These are phyloP conservation scores for Chlamydomonas sp. DNA, from an alignment of 139 green algal species.

Conservation along the genomic window DNA sequence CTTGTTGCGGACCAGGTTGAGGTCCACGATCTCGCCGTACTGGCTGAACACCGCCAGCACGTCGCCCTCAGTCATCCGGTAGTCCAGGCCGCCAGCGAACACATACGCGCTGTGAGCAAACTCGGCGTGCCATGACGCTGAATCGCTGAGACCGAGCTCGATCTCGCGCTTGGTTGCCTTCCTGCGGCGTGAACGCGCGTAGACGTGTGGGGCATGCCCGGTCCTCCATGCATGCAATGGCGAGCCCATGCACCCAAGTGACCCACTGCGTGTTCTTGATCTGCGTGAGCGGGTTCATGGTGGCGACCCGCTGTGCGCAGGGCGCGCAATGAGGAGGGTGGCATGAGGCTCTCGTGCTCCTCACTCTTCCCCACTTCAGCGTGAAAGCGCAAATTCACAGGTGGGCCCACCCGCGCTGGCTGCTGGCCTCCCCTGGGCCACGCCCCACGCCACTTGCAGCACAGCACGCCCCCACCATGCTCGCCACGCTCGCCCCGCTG, in stretches of 20 bases:
- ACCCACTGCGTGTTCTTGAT: constrained; percentile 84
- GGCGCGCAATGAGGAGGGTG: too few species aligned
- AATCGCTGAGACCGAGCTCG: constrained; percentile 58
- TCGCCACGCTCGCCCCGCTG: too few species aligned
- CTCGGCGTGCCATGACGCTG: constrained; percentile 86
- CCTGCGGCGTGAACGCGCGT: neutral
- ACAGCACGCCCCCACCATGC: too few species aligned
- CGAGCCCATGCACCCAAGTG: neutral
- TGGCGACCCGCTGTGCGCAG: too few species aligned
- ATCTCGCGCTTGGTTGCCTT: constrained; percentile 71
- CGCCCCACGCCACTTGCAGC: too few species aligned
- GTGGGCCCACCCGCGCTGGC: too few species aligned
- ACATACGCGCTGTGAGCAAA: constrained; percentile 93
- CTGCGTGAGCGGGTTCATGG: constrained; percentile 65
- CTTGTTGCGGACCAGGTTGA: constrained; percentile 74
- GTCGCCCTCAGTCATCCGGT: constrained; percentile 90
- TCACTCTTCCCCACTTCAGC: too few species aligned
- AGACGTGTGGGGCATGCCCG: constrained; percentile 2
- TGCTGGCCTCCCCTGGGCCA: too few species aligned
- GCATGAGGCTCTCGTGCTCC: too few species aligned
- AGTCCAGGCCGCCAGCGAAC: constrained; percentile 75
- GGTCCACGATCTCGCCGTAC: constrained; percentile 95
- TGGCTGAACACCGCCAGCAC: constrained; percentile 93
- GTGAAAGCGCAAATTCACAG: too few species aligned
- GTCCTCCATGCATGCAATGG: neutral